Evolutionary conservation across 129 eudicot genomes (phyloP), one percentile per base, ranked within the genome.

Genomic region (Cynara cardunculus): DNA sequence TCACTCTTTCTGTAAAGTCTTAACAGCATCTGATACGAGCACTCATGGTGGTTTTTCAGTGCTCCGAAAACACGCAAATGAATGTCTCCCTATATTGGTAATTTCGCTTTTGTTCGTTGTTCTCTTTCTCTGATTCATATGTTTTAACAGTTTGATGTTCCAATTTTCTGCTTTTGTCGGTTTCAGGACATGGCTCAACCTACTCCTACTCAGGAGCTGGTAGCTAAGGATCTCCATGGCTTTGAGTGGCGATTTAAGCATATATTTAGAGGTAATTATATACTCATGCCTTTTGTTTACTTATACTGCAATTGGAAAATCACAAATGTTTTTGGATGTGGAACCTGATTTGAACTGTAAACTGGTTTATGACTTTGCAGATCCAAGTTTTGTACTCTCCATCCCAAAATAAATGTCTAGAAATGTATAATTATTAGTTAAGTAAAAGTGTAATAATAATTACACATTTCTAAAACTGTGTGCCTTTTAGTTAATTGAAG

Each of bases 1-100:
- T 69, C 89, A 88, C 80, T 94, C 98, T 7, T 94, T 91, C 84
- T 91, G 96, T 82, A 94, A 94, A 87, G 96, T 91, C 75, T 83
- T 94, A 70, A 94, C 98, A 11, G 98, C 97, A 41, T 94, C 98
- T 25, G 98, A 94, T 85, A 94, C 98, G 22, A 94, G 98, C 86
- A 94, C 98, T 34, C 98, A 94, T 81, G 98, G 97, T 13, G 97
- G 98, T 9, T 94, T 91, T 82, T 94, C 98, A 32, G 98, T 94
- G 71, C 96, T 91, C 32, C 86, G 97, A 19, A 91, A 88, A 73
- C 98, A 94, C 35, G 97, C 98, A 13, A 91, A 86, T 19, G 96
- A 91, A 73, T 94, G 98, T 86, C 90, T 94, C 59, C 98, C 98
- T 68, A 86, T 92, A 18, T 72, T 94, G 96, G 98, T 94, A 89